phyloP scores from a whole-genome alignment of 2,329 filamentous ascomycete species.

The Chrysoporthe deuterocubensis region DNA sequence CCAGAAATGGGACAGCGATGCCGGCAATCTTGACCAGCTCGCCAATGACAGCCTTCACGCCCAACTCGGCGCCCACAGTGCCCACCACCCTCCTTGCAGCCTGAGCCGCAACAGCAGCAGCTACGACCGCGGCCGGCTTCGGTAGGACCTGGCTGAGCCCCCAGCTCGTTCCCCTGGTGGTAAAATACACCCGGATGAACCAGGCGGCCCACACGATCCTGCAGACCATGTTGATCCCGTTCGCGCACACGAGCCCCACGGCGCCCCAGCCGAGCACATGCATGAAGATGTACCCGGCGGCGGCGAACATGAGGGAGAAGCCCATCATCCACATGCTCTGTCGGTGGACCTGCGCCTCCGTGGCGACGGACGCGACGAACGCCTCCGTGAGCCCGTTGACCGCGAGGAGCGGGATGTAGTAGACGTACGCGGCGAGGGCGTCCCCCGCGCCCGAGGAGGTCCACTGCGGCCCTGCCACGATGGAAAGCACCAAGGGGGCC shows the following conservation, averaged over 20 bases:
- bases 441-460: conserved; percentile 70
- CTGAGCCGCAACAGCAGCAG: conserved; percentile 49
- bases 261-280: conserved; percentile 72
- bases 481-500: conserved; percentile 71
- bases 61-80: conserved; percentile 35
- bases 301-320: conserved; percentile 78
- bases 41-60: conserved; percentile 33
- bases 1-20: conserved; percentile 55
- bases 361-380: conserved; percentile 88
- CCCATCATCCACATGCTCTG: conserved; percentile 85
- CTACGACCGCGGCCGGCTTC: conserved; percentile 45
- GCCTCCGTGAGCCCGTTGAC: conserved; percentile 91
- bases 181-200: conserved; percentile 74
- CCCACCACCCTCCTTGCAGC: conserved; percentile 41
- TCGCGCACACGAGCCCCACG: conserved; percentile 80
- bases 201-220: conserved; percentile 78
- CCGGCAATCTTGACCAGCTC: conserved; percentile 53
- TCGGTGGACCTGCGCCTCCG: conserved; percentile 70
- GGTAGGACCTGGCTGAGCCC: conserved; percentile 49
- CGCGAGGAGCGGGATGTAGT: conserved; percentile 90
- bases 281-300: conserved; percentile 75
- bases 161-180: conserved; percentile 47
- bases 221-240: conserved; percentile 86
- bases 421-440: conserved; percentile 81
- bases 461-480: conserved; percentile 82